Evolutionary conservation across 1,284 basidiomycete species (phyloP), one percentile per base, ranked within the genome.

Genomic region (Austropuccinia psidii): DNA sequence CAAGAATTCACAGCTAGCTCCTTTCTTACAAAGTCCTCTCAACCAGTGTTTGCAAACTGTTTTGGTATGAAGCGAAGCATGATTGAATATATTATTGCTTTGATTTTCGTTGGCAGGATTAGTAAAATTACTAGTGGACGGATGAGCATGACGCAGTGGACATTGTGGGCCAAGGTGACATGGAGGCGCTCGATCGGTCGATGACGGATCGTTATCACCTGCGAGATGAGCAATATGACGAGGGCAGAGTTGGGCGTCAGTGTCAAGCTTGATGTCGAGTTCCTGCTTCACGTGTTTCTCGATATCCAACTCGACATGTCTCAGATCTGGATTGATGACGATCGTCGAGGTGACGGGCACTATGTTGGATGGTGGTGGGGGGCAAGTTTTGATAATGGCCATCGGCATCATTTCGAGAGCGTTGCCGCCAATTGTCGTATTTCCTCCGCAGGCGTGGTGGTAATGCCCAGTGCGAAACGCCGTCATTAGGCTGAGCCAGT

Each of bases 21-120:
- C 95, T 82, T 98, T 98, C 84, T 98, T 98, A 83, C 96, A 98
- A 49, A 98, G 85, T 33, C 96, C 96, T 75, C 96, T 87, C 39
- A 99, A 87, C 91, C 95, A 99, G 83, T 98, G 96, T 84, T 98
- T 98, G 84, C 96, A 99, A n/a, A 99, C 81, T 19, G 83, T 83
- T 37, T 80, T 77, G 43, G 75, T 41, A 50, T 69, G 79, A 21
- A 55, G 65, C 2, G 92, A 84, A 79, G 93, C 91, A 72, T 83
- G 81, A 4, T 82, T 90, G 79, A 92, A 89, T 0, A 86, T 86
- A 1, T 91, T 90, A 2, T 89, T 82, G 4, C 27, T 15, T 9
- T 52, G n/a, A 27, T 31, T 50, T 27, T 39, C 35, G 15, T 58
- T 58, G 15, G 31, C n/a, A 1, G 89, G 87, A 0, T 90, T 89